Conservation (phyloP, 2,329 filamentous ascomycete species). For the Sarocladiaceae sp. region DNA sequence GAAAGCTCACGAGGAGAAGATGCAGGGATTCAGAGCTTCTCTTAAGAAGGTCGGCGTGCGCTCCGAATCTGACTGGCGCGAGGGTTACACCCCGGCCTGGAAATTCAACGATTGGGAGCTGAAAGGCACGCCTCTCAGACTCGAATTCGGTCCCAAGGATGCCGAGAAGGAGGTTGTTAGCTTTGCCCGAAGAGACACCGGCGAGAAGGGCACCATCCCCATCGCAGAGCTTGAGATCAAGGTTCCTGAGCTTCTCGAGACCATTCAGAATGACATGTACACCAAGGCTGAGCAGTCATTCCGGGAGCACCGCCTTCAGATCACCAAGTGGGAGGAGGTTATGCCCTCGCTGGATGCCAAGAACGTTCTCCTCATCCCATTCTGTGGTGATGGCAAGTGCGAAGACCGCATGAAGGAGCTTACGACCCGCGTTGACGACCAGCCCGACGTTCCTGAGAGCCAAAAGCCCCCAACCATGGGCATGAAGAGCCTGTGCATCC, state of each 20-base stretch:
- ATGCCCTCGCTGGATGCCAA: constrained; percentile 83
- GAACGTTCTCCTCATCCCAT: constrained; percentile 88
- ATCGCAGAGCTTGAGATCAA: constrained; percentile 66
- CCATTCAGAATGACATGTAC: constrained; percentile 80
- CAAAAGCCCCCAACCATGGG: constrained; percentile 53
- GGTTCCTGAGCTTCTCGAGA: constrained; percentile 77
- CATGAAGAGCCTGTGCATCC: constrained; percentile 66
- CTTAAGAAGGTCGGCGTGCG: constrained; percentile 71
- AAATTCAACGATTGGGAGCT: constrained; percentile 99
- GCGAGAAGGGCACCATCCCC: constrained; percentile 73
- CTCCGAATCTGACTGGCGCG: constrained; percentile 74
- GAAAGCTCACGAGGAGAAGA: constrained; percentile 66
- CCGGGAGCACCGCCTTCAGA: constrained; percentile 69
- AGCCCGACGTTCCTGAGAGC: constrained; percentile 43
- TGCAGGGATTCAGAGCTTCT: constrained; percentile 62
- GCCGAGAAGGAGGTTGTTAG: constrained; percentile 78
- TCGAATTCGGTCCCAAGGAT: constrained; percentile 96
- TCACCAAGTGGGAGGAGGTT: constrained; percentile 88
- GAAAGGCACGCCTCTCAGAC: constrained; percentile 85
- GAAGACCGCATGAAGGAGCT: constrained; percentile 94
- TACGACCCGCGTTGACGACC: constrained; percentile 68
- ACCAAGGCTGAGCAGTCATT: constrained; percentile 71
- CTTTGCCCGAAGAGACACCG: constrained; percentile 79
- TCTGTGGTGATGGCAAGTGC: constrained; percentile 75
- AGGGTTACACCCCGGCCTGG: constrained; percentile 90